Evolutionary conservation across 1,284 basidiomycete species (phyloP), one percentile per base, ranked within the genome.

Genomic region (Neotropicomus parvogracilis): DNA sequence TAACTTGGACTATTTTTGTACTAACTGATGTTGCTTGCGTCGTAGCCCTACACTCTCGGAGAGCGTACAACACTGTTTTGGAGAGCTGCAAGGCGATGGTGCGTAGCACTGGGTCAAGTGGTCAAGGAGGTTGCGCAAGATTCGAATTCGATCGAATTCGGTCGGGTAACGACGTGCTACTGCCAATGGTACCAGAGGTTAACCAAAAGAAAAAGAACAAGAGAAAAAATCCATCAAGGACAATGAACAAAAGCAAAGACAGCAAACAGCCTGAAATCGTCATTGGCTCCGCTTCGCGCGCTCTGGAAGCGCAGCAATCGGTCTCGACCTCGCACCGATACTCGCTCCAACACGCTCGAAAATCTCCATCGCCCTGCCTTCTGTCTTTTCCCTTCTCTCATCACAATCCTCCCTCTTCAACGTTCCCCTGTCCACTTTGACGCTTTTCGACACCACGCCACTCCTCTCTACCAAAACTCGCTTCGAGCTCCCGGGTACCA

Each of bases 401-500:
- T 37, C 40, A 8, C 26, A 19, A 1, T n/a, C 7, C 14, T 35
- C 38, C 4, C 13, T 34, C 31, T 37, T 45, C 20, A 24, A 19
- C 10, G 17, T 6, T 11, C 37, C 13, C 47, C 40, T 56, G 26
- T 35, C 27, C 16, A 53, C 29, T 14, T 46, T 51, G 21, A 61
- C 39, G 0, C 58, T 42, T n/a, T 59, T 58, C 6, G 46, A 49
- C 11, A 56, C 68, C 0, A 58, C 63, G 14, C 49, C 57, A 50
- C 46, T 58, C 4, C 59, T 40, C 62, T 41, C 67, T 50, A 76
- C 64, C 56, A 74, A 56, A 28, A 75, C 72, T 21, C 83, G 68
- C 66, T 87, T 88, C 44, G 74, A 55, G 53, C 73, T 73, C 26
- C 70, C 68, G 4, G 84, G 81, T 1, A 74, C 85, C 6, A 88